Evolutionary conservation across 257 asterid genomes (phyloP).

Genomic region (Nicotiana noctiflora): DNA sequence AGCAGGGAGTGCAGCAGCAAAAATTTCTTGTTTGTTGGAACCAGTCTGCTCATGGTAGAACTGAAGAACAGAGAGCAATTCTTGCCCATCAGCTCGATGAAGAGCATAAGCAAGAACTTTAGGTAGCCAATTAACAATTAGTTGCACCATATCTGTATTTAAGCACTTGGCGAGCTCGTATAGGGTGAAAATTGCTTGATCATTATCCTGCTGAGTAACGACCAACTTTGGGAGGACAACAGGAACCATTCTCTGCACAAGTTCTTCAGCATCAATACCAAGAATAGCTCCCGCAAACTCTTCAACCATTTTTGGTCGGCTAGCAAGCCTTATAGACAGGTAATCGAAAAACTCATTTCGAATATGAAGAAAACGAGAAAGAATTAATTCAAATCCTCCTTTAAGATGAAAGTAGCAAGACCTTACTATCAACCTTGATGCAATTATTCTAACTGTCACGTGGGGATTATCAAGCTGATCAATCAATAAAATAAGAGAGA

Average conservation of each 20-base stretch:
- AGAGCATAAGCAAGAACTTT: constrained; percentile 91
- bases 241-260: constrained; percentile 80
- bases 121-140: constrained; percentile 69
- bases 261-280: constrained; percentile 68
- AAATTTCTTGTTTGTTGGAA: constrained; percentile 62
- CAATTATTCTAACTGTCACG: constrained; percentile 59
- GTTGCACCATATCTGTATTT: constrained; percentile 61
- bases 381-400: constrained; percentile 68
- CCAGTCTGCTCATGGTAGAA: constrained; percentile 69
- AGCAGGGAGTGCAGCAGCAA: constrained; percentile 74
- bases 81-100: constrained; percentile 63
- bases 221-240: constrained; percentile 90
- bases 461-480: constrained; percentile 74
- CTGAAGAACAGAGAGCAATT: constrained; percentile 54
- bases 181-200: constrained; percentile 55
- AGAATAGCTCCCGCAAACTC: constrained; percentile 86
- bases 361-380: constrained; percentile 54
- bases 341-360: constrained; percentile 75
- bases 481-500: constrained; percentile 67
- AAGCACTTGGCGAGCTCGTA: constrained; percentile 62
- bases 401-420: constrained; percentile 52
- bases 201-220: constrained; percentile 46
- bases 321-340: constrained; percentile 56
- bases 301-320: constrained; percentile 64
- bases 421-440: constrained; percentile 62